Percentiles rank a stretch among this genome's conserved stretches.
Conservation (phyloP, 2,329 filamentous ascomycete species). For the Fusarium sp. region DNA sequence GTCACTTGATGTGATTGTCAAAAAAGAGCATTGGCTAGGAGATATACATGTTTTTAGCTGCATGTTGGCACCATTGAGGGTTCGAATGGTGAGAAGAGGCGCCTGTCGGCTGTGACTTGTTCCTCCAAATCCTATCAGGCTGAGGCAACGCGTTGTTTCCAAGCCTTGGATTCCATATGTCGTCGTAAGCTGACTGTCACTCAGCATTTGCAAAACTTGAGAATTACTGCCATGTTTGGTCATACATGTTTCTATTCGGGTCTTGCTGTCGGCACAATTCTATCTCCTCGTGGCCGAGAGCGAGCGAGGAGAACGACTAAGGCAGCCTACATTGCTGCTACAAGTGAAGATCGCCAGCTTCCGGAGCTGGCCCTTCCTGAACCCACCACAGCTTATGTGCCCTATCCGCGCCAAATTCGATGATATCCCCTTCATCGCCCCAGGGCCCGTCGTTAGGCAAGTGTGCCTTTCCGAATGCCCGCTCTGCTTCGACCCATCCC, state of each 20-base stretch:
- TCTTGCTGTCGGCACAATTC: not conserved
- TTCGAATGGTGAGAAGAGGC: not conserved
- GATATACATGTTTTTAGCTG: not conserved
- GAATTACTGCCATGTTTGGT: not conserved
- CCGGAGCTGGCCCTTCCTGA: not conserved
- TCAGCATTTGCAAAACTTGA: not conserved
- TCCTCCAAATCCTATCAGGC: not conserved
- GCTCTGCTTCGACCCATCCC: not conserved
- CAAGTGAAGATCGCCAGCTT: not conserved
- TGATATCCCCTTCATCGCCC: too few relatives aligned
- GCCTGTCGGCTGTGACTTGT: not conserved
- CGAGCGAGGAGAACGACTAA: not conserved
- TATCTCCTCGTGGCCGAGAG: not conserved
- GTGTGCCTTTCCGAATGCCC: not conserved
- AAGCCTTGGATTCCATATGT: not conserved
- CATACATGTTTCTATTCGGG: not conserved
- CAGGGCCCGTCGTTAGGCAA: not conserved
- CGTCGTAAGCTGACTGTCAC: not conserved
- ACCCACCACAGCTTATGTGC: not conserved
- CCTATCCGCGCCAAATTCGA: not conserved
- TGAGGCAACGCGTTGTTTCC: not conserved
- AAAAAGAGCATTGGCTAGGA: not conserved
- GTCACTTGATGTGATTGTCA: not conserved
- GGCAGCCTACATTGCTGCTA: not conserved
- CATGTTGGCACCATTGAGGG: not conserved